Evolutionary conservation across 805 yeast genomes (phyloP), one percentile per base, ranked within the genome.

Genomic region (Metschnikowia lochheadii): DNA sequence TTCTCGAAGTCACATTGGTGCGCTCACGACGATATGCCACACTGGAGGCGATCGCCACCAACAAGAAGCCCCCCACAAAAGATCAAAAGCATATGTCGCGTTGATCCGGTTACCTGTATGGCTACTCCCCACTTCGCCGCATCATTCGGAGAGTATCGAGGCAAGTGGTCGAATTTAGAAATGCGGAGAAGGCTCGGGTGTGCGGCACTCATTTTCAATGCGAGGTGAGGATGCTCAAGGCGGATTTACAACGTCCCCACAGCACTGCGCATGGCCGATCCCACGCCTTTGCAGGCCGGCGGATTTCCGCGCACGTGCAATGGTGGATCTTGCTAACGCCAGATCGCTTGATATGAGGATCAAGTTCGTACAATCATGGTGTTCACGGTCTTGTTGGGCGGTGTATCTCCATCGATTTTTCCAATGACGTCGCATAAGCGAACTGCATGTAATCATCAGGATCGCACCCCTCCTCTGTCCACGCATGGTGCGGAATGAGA

Each of bases 391-490:
- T 26, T 26, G 35, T 33, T 6, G 14, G 17, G 38, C 13, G 21
- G n/a, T 29, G 20, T 11, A 8, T 2, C 18, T 20, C 5, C 29
- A 8, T 39, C 8, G 5, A 13, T n/a, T 5, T 8, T 8, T 6
- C 31, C 20, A 18, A 11, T 32, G 31, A 21, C 31, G n/a, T 11
- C 17, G 21, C 32, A 33, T 42, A 42, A 21, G 45, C 45, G 45
- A 42, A 8, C 31, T 21, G 45, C 45, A 42, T 33, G 8, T n/a
- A 11, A 10, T 6, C 38, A 14, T 23, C 21, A 21, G 32, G 15
- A 11, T 26, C 40, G 34, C 46, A 23, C 49, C 49, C 49, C 49
- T 46, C 49, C 35, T 37, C 41, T 44, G 42, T 49, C 48, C 55
- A 42, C 35, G 44, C 45, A 23, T 17, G 20, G 43, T 36, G 44